Base-by-base conservation (phyloP, 352 stramenopile species). In the Globisporangium spiculum region DNA sequence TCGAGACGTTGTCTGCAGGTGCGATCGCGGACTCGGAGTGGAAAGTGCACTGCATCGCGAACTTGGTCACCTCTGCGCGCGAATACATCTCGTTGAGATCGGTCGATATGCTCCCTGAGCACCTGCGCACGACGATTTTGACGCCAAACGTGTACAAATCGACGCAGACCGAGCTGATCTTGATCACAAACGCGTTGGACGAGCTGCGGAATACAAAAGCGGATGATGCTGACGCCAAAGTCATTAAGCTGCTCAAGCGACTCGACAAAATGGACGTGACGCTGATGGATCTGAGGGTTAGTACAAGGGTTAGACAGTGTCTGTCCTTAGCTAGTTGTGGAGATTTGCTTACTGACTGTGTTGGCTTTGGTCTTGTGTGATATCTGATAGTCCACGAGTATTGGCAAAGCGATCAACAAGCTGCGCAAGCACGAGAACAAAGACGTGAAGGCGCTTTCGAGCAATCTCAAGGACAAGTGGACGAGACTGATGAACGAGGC, bases 361-460 rank as follows among this genome's bases (percentile, higher is more conserved):
- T 4, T 54, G 32, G 57, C 61, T 55, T 54, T 63, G 16, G 20
- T 16, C 22, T 60, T 26, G 2, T 36, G 12, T 38, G n/a, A 16
- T 56, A 24, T 20, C 32, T 34, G 20, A 12, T 57, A 93, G 86
- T 85, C 83, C 14, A 96, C 89, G 2, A 93, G 86, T 55, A 94
- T 96, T 57, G 87, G 87, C 14, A 94, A 95, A 74, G 78, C 80
- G 53, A 80, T 96, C 3, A 93, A 94, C 75, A 94, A 93, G 66
- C 72, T 96, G 22, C 83, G 86, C 22, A 96, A 95, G 65, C 79
- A 96, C 57, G 76, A 86, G 10, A 65, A 92, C 54, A 26, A 63
- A n/a, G 74, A 83, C 18, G 69, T 94, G 24, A 81, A 84, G 30
- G 32, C 54, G 7, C 57, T 81, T 4, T 79, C 89, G 1, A 75